Percentiles rank a stretch among this genome's conserved stretches.
phyloP scores from a whole-genome alignment of 345 rosid genomes.

The Lenwebbia sp. region DNA sequence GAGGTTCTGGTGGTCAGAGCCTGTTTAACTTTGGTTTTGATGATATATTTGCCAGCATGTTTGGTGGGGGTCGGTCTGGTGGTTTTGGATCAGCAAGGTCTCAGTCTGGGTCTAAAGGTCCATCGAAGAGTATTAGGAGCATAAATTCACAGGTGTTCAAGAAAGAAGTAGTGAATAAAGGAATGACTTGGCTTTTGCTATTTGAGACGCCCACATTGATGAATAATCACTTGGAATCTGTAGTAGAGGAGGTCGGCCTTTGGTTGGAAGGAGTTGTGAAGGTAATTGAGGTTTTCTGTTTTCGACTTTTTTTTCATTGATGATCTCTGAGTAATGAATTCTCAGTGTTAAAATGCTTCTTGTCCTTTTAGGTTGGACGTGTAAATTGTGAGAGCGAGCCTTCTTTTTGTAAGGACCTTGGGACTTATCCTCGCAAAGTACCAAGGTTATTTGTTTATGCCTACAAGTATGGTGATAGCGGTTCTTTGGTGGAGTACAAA shows the following conservation, averaged over 20 bases:
- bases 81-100: slow-evolving; percentile 49
- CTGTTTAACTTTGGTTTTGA: slow-evolving; percentile 57
- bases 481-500: slow-evolving; percentile 63
- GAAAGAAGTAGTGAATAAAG: slow-evolving; percentile 57
- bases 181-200: slow-evolving; percentile 87
- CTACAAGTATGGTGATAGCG: slow-evolving; percentile 35
- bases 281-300: slow-evolving; percentile 22
- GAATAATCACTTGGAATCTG: slow-evolving; percentile 45
- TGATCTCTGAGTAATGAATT: not conserved
- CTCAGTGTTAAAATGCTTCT: not conserved
- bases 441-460: slow-evolving; percentile 68
- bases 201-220: slow-evolving; percentile 41
- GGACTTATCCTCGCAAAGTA: slow-evolving; percentile 30
- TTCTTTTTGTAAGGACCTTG: slow-evolving; percentile 63
- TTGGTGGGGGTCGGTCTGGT: slow-evolving; percentile 43
- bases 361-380: slow-evolving; percentile 48
- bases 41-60: slow-evolving; percentile 54
- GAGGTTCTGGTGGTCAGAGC: slow-evolving; percentile 38
- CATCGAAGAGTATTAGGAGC: slow-evolving; percentile 29
- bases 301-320: not conserved
- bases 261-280: slow-evolving; percentile 71
- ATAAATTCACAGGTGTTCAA: slow-evolving; percentile 43
- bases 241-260: slow-evolving; percentile 46
- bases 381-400: slow-evolving; percentile 67
- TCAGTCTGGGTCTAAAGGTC: slow-evolving; percentile 30